Base-by-base conservation (phyloP, 2,329 filamentous ascomycete species). In the Epichloe coenophiala region DNA sequence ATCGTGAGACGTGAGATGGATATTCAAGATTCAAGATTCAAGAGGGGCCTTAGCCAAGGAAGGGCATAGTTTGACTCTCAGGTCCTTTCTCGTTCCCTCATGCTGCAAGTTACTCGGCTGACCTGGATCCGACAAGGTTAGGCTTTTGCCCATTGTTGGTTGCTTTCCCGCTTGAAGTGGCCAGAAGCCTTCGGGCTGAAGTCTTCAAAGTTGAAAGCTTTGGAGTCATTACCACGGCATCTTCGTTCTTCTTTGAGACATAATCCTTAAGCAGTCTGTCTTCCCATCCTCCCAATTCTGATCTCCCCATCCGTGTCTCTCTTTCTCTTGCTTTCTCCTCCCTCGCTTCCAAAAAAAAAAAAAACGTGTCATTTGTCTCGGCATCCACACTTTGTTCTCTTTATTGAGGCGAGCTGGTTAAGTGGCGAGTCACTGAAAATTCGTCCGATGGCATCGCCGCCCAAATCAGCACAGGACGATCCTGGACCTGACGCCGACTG, bases 371-470 rank as follows among this genome's bases (percentile, higher is more conserved):
- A 9, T 27, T 33, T 21, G 40, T 39, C 27, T 52, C 37, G n/a
- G 46, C 42, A 23, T 44, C 19, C 40, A 21, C 35, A 44, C 39
- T 38, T 44, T 48, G 39, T 52, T 42, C 27, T 36, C 46, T 13
- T 38, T 11, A 15, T n/a, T n/a, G 15, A 49, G 21, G 40, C 39
- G 33, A 43, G 13, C 8, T 44, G 21, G n/a, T 37, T 4, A 3
- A 35, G 21, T 13, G 39, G 12, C 35, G 13, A 12, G 8, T 9
- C 43, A 13, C 42, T 23, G 5, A 6, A 31, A 37, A 33, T 19
- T 12, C 37, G 12, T 13, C 33, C 33, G 27, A 54, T 54, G 52
- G 19, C 52, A 47, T 54, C 49, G 46, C 36, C 43, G 35, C 40
- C 49, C 6, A 51, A 44, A 33, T 45, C 49, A 15, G 47, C 39